phyloP scores from a whole-genome alignment of 495 filamentous ascomycete species.

The Staphylotrichum tortipilum region DNA sequence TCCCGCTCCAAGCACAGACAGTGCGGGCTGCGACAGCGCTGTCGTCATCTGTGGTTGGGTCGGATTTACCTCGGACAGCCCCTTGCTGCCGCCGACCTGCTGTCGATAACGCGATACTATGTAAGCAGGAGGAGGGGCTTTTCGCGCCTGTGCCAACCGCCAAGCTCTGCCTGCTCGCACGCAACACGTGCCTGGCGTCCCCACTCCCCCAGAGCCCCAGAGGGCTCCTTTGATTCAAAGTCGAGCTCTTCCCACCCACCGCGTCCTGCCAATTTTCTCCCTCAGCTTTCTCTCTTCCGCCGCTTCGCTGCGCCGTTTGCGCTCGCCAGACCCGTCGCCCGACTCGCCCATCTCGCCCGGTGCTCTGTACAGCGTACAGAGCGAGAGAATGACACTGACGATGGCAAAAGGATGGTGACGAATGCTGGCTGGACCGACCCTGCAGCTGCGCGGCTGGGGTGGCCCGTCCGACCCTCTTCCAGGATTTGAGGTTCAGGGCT shows the following conservation, averaged over 20 bases:
- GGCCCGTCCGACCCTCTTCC: neutral
- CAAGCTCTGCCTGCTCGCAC: neutral
- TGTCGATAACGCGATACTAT: too few relatives aligned
- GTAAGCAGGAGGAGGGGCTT: neutral
- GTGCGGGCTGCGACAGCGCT: neutral
- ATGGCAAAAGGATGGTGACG: too few relatives aligned
- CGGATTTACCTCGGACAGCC: constrained; percentile 6
- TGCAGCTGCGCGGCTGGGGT: too few relatives aligned
- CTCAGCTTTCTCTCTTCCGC: constrained; percentile 3
- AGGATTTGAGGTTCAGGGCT: neutral
- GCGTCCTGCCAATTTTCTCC: constrained; percentile 6
- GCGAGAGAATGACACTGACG: too few relatives aligned
- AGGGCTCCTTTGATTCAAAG: constrained; percentile 24
- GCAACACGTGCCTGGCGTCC: constrained; percentile 2
- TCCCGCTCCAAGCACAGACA: too few relatives aligned
- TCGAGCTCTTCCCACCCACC: constrained; percentile 15
- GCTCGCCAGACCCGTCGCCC: neutral
- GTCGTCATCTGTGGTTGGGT: constrained; percentile 2
- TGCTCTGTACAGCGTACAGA: neutral
- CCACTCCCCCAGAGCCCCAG: neutral
- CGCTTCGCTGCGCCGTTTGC: neutral
- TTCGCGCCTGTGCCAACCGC: neutral
- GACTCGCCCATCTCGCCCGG: neutral
- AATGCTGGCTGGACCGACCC: too few relatives aligned
- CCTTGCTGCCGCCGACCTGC: neutral